Conservation (phyloP, 352 stramenopile genomes). For the Phytopythium helicoides region DNA sequence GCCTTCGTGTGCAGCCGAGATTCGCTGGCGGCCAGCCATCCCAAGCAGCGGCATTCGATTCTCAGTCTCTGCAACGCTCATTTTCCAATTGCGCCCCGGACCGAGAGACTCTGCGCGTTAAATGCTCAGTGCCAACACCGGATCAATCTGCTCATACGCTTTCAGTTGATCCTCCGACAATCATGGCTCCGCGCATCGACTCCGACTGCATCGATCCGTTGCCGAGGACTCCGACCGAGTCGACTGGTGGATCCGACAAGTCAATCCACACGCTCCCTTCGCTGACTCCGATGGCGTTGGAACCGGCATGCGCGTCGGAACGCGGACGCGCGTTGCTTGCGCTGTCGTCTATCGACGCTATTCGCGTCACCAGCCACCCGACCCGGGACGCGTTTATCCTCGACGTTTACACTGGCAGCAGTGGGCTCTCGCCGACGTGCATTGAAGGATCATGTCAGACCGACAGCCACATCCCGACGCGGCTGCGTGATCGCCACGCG, state of each 20-base stretch:
- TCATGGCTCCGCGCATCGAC: slow-evolving; percentile 2
- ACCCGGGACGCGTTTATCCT: slow-evolving; percentile 15
- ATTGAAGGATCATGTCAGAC: not conserved
- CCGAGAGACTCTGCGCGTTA: too few species aligned
- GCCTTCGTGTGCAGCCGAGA: too few species aligned
- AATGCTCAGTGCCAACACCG: not conserved
- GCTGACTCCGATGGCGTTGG: slow-evolving; percentile 22
- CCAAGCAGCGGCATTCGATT: too few species aligned
- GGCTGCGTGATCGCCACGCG: slow-evolving; percentile 1
- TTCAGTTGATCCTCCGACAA: not conserved
- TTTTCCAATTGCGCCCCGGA: too few species aligned
- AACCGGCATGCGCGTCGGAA: slow-evolving; percentile 24
- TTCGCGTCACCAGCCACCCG: slow-evolving; percentile 18
- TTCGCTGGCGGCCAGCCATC: too few species aligned
- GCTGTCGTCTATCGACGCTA: slow-evolving; percentile 23
- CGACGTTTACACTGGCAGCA: slow-evolving; percentile 18
- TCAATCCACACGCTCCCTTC: slow-evolving; percentile 10
- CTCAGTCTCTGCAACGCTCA: too few species aligned
- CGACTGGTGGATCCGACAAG: not conserved
- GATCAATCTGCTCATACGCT: not conserved
- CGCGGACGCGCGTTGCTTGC: slow-evolving; percentile 19
- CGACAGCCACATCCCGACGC: slow-evolving; percentile 5
- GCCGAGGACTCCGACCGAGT: not conserved
- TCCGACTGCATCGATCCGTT: not conserved
- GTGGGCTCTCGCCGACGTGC: not conserved